A percentile compares a stretch with the other conserved stretches of the same genome.
These are phyloP conservation scores for Penicillium arizonense DNA, from an alignment of 495 filamentous ascomycete species.

Conservation along the genomic window DNA sequence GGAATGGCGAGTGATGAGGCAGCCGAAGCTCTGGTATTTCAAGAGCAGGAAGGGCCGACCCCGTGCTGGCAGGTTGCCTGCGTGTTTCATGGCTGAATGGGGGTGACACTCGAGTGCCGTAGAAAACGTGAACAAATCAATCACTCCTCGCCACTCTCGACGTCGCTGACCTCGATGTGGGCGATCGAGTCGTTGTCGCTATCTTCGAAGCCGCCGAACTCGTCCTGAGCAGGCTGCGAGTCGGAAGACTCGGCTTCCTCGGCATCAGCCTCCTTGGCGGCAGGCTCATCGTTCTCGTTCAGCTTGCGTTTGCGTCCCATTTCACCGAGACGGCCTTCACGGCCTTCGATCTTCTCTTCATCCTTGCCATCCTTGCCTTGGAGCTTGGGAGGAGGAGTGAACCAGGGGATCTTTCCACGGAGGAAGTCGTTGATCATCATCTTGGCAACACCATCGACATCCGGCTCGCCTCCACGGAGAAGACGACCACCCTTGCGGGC, in stretches of 20 bases:
- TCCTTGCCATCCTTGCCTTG: constrained; percentile 53
- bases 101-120: constrained; percentile 5
- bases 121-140: neutral
- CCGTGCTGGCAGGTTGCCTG: neutral
- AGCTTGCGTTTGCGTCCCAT: constrained; percentile 58
- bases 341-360: constrained; percentile 56
- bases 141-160: constrained; percentile 45
- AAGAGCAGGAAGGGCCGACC: constrained; percentile 3
- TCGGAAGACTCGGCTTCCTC: constrained; percentile 23
- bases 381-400: constrained; percentile 70
- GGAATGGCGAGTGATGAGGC: neutral
- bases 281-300: constrained; percentile 32
- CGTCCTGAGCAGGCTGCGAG: constrained; percentile 26
- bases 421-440: constrained; percentile 96
- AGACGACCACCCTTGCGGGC: constrained; percentile 85
- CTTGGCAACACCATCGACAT: constrained; percentile 90
- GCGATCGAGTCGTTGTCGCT: constrained; percentile 40
- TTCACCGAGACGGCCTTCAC: constrained; percentile 61
- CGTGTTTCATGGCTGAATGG: neutral
- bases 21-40: constrained; percentile 13
- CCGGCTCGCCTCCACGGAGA: constrained; percentile 85
- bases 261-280: constrained; percentile 26
- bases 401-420: constrained; percentile 94
- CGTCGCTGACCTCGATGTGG: constrained; percentile 43
- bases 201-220: constrained; percentile 41